Evolutionary conservation across 129 eudicot species (phyloP).

Genomic region (Arctium minus): DNA sequence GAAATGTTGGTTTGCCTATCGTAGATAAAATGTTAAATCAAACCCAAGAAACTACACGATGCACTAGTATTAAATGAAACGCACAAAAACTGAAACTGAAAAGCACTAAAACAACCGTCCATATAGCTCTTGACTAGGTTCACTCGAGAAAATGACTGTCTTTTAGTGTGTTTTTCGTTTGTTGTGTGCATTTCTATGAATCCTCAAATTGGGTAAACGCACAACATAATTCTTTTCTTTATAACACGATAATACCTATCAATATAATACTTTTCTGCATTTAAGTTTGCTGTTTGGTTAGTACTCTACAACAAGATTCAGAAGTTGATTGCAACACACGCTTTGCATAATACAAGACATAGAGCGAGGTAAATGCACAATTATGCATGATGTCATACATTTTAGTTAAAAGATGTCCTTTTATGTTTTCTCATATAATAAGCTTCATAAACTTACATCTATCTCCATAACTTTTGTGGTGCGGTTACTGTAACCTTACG

Average conservation of each 20-base stretch:
- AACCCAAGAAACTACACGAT: not conserved
- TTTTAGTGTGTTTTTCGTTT: not conserved
- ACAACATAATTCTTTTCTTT: not conserved
- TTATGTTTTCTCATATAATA: no score
- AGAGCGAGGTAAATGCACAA: no score
- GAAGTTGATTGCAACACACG: not conserved
- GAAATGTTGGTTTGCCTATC: not conserved
- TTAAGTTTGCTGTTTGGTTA: not conserved
- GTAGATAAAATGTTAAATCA: not conserved
- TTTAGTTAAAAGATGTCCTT: no score
- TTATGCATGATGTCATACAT: no score
- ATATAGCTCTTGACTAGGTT: not conserved
- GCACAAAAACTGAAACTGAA: not conserved
- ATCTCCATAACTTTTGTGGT: no score
- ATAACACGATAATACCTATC: not conserved
- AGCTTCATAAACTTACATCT: no score
- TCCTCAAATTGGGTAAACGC: not conserved
- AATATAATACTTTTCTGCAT: not conserved
- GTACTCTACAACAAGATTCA: not conserved
- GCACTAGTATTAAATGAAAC: no score
- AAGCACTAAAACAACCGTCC: not conserved
- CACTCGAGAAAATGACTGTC: not conserved
- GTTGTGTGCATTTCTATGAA: not conserved
- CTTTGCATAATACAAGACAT: no score
- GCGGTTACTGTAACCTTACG: no score